A percentile compares a stretch with the other conserved stretches of the same genome.
These are phyloP conservation scores for Aureobasidium sp. DNA, from an alignment of 2,329 filamentous ascomycete species.

Conservation along the genomic window DNA sequence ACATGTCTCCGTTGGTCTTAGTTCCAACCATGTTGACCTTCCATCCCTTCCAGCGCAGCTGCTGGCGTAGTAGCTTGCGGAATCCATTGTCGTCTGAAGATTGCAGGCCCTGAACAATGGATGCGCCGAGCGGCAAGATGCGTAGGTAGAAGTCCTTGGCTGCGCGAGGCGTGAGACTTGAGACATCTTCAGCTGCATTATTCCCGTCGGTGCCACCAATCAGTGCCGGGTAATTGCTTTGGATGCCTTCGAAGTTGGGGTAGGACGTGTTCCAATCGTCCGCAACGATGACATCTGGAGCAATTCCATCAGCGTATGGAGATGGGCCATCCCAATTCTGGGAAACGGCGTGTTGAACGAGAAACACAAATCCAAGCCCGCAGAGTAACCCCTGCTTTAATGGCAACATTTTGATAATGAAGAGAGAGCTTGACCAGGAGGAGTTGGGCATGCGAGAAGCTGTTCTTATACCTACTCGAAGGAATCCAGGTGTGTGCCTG, in stretches of 20 bases:
- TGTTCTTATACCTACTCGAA: no score
- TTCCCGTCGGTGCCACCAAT: not conserved
- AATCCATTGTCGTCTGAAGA: not conserved
- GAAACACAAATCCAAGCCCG: no score
- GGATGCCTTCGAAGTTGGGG: not conserved
- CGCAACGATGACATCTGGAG: no score
- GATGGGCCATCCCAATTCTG: no score
- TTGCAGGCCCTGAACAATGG: not conserved
- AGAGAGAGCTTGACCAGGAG: no score
- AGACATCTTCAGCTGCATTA: not conserved
- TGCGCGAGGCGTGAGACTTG: not conserved
- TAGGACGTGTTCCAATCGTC: no score
- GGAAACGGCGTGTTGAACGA: no score
- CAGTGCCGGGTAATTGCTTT: not conserved
- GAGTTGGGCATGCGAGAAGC: no score
- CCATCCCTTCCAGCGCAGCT: not conserved
- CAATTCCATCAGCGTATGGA: no score
- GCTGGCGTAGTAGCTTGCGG: not conserved
- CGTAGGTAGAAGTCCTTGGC: not conserved
- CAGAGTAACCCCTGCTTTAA: no score
- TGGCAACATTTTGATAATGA: no score
- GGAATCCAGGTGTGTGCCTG: no score
- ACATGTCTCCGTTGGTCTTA: not conserved
- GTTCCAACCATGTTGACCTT: not conserved
- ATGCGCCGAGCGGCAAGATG: not conserved